phyloP scores from a whole-genome alignment of 805 yeast species.

The Nakazawaea holstii region DNA sequence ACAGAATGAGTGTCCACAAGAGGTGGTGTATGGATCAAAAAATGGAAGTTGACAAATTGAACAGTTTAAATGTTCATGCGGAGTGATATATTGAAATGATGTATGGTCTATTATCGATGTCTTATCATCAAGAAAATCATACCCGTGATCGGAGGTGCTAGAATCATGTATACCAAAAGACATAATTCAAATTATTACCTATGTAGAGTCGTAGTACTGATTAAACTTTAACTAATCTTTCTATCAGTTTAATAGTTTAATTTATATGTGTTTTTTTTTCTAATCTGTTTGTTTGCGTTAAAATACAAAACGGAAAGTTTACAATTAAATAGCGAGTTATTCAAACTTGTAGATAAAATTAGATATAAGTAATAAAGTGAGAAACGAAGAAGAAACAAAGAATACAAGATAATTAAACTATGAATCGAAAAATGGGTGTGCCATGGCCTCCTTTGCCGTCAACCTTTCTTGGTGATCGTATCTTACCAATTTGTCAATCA shows the following conservation, averaged over 20 bases:
- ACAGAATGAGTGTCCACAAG: slow-evolving; percentile 69
- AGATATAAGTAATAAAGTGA: too few species aligned
- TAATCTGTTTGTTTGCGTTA: too few species aligned
- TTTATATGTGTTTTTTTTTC: too few species aligned
- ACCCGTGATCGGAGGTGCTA: slow-evolving; percentile 16
- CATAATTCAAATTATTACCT: too few species aligned
- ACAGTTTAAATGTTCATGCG: slow-evolving; percentile 33
- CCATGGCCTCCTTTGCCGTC: slow-evolving; percentile 87
- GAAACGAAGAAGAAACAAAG: too few species aligned
- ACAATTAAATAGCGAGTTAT: too few species aligned
- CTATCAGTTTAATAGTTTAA: too few species aligned
- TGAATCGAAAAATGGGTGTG: slow-evolving; percentile 61
- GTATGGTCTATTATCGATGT: slow-evolving; percentile 19
- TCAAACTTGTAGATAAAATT: too few species aligned
- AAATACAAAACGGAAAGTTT: too few species aligned
- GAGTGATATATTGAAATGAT: slow-evolving; percentile 18
- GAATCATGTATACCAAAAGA: slow-evolving; percentile 14
- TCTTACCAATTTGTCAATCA: slow-evolving; percentile 65
- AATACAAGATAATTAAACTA: too few species aligned
- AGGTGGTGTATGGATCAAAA: slow-evolving; percentile 53
- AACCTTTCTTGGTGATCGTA: slow-evolving; percentile 86
- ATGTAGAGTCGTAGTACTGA: too few species aligned
- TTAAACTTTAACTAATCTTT: too few species aligned
- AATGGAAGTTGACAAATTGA: slow-evolving; percentile 69
- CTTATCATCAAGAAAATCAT: background rate